These are phyloP conservation scores for Botrytis porri DNA, from an alignment of 2,329 filamentous ascomycete genomes.

Conservation along the genomic window DNA sequence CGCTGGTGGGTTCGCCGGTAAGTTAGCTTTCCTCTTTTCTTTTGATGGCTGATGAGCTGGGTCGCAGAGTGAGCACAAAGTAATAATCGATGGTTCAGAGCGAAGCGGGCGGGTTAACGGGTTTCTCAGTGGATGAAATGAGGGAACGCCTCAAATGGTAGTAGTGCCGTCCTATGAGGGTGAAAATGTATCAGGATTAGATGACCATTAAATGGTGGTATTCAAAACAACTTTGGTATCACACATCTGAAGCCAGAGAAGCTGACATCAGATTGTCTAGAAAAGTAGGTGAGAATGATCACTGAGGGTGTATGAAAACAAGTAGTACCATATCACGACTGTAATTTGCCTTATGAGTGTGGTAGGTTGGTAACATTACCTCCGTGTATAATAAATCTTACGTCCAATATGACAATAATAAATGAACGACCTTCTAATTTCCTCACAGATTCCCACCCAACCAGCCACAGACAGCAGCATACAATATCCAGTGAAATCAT, in stretches of 20 bases:
- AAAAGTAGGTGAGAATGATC: background rate
- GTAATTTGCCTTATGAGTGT: background rate
- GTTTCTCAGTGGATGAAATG: background rate
- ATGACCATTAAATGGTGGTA: background rate
- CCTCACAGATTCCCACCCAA: background rate
- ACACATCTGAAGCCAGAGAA: background rate
- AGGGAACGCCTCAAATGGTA: background rate
- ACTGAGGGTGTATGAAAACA: background rate
- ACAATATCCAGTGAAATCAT: background rate
- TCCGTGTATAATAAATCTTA: background rate
- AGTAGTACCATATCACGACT: background rate
- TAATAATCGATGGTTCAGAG: background rate
- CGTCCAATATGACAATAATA: background rate
- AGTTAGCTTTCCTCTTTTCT: background rate
- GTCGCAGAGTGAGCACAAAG: background rate
- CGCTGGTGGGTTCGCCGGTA: background rate
- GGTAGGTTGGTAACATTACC: background rate
- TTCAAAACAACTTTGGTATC: slow-evolving; percentile 11
- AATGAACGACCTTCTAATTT: background rate
- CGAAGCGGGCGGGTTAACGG: background rate
- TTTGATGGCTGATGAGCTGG: background rate
- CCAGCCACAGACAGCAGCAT: background rate
- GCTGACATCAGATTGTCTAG: background rate
- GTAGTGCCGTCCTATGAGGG: slow-evolving; percentile 3
- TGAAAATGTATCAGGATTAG: slow-evolving; percentile 16